phyloP scores from a whole-genome alignment of 106 monocot genomes.

The Acorus calamus region DNA sequence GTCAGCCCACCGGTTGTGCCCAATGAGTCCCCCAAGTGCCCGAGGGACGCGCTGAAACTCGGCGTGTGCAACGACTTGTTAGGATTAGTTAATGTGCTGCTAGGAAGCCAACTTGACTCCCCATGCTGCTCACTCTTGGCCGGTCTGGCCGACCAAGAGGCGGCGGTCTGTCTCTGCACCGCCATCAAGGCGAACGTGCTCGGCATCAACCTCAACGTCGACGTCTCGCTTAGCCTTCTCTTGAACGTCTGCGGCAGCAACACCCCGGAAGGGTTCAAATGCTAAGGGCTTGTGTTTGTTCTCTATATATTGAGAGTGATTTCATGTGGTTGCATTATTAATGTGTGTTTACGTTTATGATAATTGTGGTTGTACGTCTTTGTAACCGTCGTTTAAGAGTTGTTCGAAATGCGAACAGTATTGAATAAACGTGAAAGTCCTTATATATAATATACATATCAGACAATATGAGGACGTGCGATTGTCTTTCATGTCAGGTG shows the following conservation, averaged over 20 bases:
- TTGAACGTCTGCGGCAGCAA: constrained; percentile 17
- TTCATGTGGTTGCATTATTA: too few relatives aligned
- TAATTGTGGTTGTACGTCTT: too few relatives aligned
- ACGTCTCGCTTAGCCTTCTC: constrained; percentile 8
- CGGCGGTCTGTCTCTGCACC: constrained; percentile 22
- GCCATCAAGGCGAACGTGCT: constrained; percentile 18
- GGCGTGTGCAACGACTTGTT: constrained; percentile 12
- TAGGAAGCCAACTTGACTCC: constrained; percentile 4
- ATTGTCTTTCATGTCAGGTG: too few relatives aligned
- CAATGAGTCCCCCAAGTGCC: background rate
- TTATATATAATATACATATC: too few relatives aligned
- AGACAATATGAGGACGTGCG: too few relatives aligned
- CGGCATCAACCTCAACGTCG: constrained; percentile 16
- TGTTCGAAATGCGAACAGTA: too few relatives aligned
- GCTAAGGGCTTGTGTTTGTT: background rate
- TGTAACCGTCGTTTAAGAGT: too few relatives aligned
- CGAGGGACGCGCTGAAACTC: constrained; percentile 11
- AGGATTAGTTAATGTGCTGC: background rate
- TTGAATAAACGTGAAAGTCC: too few relatives aligned
- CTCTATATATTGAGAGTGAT: too few relatives aligned
- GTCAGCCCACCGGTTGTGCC: too few relatives aligned
- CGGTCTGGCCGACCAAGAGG: constrained; percentile 19
- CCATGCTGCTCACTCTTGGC: constrained; percentile 15
- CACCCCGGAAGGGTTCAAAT: constrained; percentile 10
- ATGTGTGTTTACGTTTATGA: too few relatives aligned